These are phyloP conservation scores for Spergularia bocconei DNA, from an alignment of 148 eudicot species.

Conservation along the genomic window DNA sequence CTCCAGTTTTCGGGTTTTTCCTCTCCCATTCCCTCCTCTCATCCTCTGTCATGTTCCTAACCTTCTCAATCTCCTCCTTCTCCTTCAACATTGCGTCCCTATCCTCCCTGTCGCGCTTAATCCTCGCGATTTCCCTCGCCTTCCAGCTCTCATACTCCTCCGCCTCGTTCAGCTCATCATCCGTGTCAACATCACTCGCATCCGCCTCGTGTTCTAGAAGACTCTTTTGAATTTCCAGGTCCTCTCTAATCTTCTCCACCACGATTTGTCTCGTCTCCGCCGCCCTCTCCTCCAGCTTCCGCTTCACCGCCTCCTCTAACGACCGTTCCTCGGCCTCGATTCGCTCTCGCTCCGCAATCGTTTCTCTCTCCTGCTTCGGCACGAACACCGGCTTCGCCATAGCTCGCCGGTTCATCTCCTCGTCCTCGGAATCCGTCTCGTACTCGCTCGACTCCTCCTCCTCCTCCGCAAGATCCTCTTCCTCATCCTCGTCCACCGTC, in stretches of 20 bases:
- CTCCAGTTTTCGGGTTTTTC: constrained; percentile 57
- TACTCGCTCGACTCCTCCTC: constrained; percentile 49
- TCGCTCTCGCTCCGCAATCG: constrained; percentile 64
- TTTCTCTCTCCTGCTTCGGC: constrained; percentile 70
- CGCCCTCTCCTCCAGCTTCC: constrained; percentile 50
- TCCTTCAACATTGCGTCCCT: constrained; percentile 81
- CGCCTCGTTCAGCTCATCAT: constrained; percentile 86
- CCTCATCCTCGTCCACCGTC: constrained; percentile 56
- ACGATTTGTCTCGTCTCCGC: constrained; percentile 57
- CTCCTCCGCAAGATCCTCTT: constrained; percentile 37
- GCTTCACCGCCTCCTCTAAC: constrained; percentile 52
- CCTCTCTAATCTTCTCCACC: constrained; percentile 64
- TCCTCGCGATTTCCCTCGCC: constrained; percentile 80
- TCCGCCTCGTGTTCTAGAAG: constrained; percentile 52
- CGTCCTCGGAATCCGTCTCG: constrained; percentile 73
- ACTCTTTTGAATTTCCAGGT: constrained; percentile 48
- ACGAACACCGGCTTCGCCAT: constrained; percentile 72
- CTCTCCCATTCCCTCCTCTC: constrained; percentile 97
- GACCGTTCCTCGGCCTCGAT: constrained; percentile 57
- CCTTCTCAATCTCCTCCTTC: constrained; percentile 88
- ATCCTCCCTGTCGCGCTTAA: constrained; percentile 87
- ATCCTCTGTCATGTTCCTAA: constrained; percentile 92
- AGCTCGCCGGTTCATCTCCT: constrained; percentile 34
- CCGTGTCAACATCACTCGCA: constrained; percentile 73
- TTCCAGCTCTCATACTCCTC: constrained; percentile 97